Base-by-base conservation (phyloP, 2,329 filamentous ascomycete genomes). In the Fusarium cicatricum region DNA sequence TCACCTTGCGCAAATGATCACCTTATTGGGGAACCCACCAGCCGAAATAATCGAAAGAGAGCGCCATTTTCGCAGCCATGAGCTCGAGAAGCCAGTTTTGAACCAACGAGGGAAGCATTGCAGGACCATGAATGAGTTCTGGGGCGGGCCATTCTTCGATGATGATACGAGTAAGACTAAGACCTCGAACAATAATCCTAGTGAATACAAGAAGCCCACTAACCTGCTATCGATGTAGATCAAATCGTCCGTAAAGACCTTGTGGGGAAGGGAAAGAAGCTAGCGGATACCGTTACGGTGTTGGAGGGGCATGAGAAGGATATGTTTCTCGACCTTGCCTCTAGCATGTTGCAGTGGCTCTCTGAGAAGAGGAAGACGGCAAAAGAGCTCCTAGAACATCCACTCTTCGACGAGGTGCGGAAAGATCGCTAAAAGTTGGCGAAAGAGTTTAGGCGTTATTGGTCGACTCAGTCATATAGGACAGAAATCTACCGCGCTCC, bases 291-390 rank as follows among this genome's bases (percentile, higher is more conserved):
- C 14, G 56, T 62, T 34, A 67, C 65, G n/a, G 37, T 60, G 31
- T n/a, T 67, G 10, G 11, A 1, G 10, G 55, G 53, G 2, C 40
- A 65, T 7, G 67, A 66, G n/a, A 70, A 69, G 26, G 11, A 60
- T 10, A 6, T 17, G 16, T 69, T 66, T 53, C 42, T 66, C 5
- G 62, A 68, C 32, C 52, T 68, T 55, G 61, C 64, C 48, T 37
- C 32, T 5, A 31, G 42, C 14, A 68, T 71, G 66, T 61, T 70
- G 4, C 58, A 65, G 28, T 69, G 67, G 69, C 38, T 68, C 40
- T 62, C 61, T 4, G 68, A 68, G 19, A 62, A 66, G 47, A 65
- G 56, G 42, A 67, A 60, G 52, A 67, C 60, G 3, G 61, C 68
- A 7, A 57, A 49, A 28, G 63, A 70, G 51, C 55, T 68, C 0